phyloP scores from a whole-genome alignment of 176 grass and related monocot genomes.

The Carex pumila region DNA sequence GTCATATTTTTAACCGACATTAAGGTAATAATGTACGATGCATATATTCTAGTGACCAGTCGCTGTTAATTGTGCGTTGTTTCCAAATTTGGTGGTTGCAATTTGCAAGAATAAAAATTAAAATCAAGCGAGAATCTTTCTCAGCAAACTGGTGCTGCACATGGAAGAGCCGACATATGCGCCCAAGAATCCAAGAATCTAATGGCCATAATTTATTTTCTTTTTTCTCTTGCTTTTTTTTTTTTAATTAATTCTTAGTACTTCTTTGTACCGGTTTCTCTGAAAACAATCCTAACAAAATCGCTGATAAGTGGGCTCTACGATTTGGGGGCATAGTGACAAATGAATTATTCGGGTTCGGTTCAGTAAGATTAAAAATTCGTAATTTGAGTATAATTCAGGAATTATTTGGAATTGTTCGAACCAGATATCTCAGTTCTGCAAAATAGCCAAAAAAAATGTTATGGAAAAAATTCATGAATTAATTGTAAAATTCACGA shows the following conservation, averaged over 20 bases:
- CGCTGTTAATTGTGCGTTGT: not conserved
- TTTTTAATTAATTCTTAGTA: not conserved
- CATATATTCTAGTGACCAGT: not conserved
- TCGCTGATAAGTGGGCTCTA: no score
- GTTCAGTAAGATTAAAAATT: no score
- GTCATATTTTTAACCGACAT: not conserved
- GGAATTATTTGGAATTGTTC: no score
- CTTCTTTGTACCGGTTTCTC: not conserved
- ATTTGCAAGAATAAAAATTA: not conserved
- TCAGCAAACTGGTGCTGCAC: not conserved
- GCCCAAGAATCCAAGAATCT: not conserved
- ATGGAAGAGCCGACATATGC: not conserved
- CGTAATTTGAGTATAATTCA: no score
- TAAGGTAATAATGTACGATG: not conserved
- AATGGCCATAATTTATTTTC: not conserved
- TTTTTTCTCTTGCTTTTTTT: not conserved
- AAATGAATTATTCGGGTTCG: no score
- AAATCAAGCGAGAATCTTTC: conserved; percentile 3
- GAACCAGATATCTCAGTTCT: no score
- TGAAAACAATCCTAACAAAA: not conserved
- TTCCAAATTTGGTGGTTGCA: not conserved
- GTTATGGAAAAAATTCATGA: no score
- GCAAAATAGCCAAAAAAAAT: no score
- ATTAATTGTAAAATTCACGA: no score
- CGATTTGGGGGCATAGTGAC: not conserved